These are phyloP conservation scores for Amniculicola lignicola DNA, from an alignment of 495 filamentous ascomycete species.

Conservation along the genomic window DNA sequence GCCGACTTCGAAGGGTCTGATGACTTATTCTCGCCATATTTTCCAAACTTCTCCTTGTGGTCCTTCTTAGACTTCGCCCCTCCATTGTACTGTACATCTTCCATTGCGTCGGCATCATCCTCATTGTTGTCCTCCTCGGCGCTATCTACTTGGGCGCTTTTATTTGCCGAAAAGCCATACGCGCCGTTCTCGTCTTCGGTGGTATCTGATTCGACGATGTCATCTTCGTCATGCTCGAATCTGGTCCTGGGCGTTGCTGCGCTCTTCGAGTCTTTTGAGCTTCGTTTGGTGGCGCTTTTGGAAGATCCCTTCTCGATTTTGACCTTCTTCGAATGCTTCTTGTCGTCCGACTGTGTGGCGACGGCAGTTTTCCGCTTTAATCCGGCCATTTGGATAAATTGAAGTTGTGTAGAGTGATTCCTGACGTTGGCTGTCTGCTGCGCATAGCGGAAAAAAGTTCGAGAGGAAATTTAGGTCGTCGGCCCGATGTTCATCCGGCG, in stretches of 20 bases:
- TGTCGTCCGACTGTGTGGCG: neutral
- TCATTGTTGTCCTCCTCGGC: slow-evolving; percentile 7
- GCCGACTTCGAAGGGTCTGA: slow-evolving; percentile 4
- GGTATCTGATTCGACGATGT: slow-evolving; percentile 36
- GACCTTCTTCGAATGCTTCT: slow-evolving; percentile 22
- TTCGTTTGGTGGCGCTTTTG: slow-evolving; percentile 18
- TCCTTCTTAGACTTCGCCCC: neutral
- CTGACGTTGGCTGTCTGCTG: neutral
- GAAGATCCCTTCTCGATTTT: slow-evolving; percentile 16
- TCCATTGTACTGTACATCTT: neutral
- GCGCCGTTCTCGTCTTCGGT: slow-evolving; percentile 36
- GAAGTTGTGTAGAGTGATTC: neutral
- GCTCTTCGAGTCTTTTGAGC: neutral
- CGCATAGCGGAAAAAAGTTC: no score
- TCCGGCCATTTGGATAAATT: slow-evolving; percentile 29
- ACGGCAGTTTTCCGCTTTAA: slow-evolving; percentile 30
- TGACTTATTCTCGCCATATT: neutral
- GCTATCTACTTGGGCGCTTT: neutral
- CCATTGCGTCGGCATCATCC: neutral
- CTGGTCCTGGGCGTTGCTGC: slow-evolving; percentile 14
- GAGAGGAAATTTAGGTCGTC: no score
- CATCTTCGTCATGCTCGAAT: slow-evolving; percentile 17
- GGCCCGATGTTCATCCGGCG: no score
- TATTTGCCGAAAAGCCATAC: slow-evolving; percentile 32
- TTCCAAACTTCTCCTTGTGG: neutral